A percentile compares a stretch with the other conserved stretches of the same genome.
phyloP scores from a whole-genome alignment of 225 moss, liverwort and hornwort species.

The Pseudoscleropodium purum region DNA sequence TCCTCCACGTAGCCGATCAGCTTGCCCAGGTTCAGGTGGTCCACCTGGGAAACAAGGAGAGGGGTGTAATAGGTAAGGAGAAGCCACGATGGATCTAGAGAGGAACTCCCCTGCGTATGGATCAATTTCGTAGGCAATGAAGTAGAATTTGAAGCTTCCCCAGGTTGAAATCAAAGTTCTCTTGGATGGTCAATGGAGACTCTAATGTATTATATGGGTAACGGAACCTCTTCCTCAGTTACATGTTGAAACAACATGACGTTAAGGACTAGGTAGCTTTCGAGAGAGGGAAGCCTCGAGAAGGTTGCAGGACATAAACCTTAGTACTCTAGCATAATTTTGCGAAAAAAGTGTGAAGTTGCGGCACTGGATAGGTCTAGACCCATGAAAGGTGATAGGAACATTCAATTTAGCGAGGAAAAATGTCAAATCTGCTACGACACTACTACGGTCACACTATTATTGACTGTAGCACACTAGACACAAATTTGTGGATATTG shows the following conservation, averaged over 20 bases:
- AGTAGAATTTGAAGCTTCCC: background rate
- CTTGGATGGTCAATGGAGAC: background rate
- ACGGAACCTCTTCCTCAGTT: background rate
- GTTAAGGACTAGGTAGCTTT: background rate
- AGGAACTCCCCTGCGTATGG: background rate
- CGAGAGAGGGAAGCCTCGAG: background rate
- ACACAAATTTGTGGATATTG: background rate
- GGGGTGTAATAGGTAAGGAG: background rate
- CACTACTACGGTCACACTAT: background rate
- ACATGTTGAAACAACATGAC: background rate
- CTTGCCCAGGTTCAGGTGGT: constrained; percentile 67
- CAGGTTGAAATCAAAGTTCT: background rate
- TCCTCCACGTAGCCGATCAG: constrained; percentile 63
- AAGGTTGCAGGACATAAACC: background rate
- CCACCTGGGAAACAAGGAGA: constrained; percentile 24
- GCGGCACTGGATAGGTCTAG: background rate
- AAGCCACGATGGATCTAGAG: background rate
- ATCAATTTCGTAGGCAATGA: background rate
- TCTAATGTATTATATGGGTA: background rate
- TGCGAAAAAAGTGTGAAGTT: background rate
- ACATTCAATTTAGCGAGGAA: background rate
- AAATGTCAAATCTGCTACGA: background rate
- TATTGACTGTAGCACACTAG: background rate
- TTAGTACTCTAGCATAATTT: background rate
- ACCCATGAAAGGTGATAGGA: background rate